Conservation (phyloP, 352 stramenopile genomes). For the Phytophthora nicotianae region DNA sequence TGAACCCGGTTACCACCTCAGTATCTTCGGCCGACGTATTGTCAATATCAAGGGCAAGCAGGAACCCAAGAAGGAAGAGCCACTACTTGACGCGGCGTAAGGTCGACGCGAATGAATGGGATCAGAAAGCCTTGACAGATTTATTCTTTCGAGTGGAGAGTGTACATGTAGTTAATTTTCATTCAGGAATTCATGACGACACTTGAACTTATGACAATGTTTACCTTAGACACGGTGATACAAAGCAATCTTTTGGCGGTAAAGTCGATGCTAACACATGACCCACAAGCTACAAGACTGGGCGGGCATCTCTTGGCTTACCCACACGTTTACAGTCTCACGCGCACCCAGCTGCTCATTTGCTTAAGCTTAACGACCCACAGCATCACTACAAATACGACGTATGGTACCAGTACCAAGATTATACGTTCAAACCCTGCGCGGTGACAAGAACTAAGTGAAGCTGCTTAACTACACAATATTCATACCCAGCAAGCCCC, state of each 20-base stretch:
- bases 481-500: too few species aligned
- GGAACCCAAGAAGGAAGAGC: conserved; percentile 33
- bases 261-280: background rate
- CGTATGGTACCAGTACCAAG: too few species aligned
- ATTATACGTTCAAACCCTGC: too few species aligned
- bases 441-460: conserved; percentile 7
- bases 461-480: too few species aligned
- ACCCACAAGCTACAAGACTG: background rate
- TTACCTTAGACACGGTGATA: background rate
- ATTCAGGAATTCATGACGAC: background rate
- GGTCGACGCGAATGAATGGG: background rate
- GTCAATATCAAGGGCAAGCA: conserved; percentile 64
- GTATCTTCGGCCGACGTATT: conserved; percentile 53
- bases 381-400: background rate
- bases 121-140: too few species aligned
- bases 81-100: conserved; percentile 16
- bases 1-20: conserved; percentile 66
- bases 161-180: background rate
- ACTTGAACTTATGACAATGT: background rate
- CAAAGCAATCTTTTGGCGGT: background rate
- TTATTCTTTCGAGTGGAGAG: background rate
- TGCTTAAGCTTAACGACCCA: background rate
- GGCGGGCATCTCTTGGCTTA: background rate
- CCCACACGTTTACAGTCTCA: background rate
- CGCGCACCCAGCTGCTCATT: background rate